A percentile compares a stretch with the other conserved stretches of the same genome.
Conservation (phyloP, 108 stramenopile species). For the Aurantiochytrium sp. region DNA sequence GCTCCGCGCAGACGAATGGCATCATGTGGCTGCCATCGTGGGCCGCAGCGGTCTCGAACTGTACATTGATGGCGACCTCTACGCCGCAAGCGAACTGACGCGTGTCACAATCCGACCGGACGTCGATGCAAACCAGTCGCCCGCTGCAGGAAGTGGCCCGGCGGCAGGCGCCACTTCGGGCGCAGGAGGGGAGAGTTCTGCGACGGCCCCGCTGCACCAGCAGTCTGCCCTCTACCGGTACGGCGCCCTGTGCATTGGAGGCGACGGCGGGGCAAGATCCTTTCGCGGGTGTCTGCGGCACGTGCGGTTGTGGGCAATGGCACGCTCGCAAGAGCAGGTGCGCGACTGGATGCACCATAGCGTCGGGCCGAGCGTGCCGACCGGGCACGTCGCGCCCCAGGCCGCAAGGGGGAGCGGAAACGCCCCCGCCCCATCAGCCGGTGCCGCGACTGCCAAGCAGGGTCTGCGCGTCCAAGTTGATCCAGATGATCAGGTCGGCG, state of each 20-base stretch:
- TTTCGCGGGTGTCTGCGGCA: conserved; percentile 1
- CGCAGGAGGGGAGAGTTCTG: no score
- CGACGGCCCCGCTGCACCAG: no score
- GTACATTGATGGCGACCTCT: background rate
- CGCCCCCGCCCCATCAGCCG: background rate
- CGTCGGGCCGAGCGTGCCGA: background rate
- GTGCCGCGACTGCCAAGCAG: no score
- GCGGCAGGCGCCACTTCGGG: no score
- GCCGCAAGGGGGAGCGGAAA: background rate
- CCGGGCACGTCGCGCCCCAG: background rate
- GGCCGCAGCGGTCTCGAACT: background rate
- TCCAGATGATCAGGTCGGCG: background rate
- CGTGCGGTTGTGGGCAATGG: background rate
- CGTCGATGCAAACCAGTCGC: background rate
- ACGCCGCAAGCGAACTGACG: background rate
- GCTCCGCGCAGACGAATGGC: background rate
- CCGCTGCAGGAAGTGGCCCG: background rate
- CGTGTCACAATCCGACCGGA: conserved; percentile 6
- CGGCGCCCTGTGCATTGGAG: background rate
- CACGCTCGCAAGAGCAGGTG: background rate
- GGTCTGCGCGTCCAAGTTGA: background rate
- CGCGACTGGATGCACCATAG: conserved; percentile 31
- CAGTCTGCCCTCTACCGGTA: background rate
- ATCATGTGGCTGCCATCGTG: background rate
- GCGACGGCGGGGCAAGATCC: background rate